Conservation (phyloP, 1,284 basidiomycete species). For the Sphaerobolus stellatus region DNA sequence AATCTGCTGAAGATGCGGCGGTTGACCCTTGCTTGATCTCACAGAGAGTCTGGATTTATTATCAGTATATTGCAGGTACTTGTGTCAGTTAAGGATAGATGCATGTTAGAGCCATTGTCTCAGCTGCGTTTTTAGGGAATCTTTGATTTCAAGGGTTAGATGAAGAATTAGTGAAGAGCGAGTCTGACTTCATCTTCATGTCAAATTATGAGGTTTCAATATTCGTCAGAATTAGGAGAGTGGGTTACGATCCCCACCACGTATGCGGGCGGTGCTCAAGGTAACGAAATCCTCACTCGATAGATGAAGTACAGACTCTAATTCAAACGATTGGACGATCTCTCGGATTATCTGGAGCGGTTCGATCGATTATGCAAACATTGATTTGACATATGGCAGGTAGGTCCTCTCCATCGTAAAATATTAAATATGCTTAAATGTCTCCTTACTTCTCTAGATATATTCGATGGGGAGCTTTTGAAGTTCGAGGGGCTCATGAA, state of each 20-base stretch:
- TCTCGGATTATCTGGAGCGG: constrained; percentile 81
- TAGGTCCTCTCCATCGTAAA: too few relatives aligned
- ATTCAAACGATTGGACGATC: constrained; percentile 47
- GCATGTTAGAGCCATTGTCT: too few relatives aligned
- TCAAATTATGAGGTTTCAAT: not conserved
- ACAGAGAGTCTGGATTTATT: constrained; percentile 73
- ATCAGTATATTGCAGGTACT: constrained; percentile 78
- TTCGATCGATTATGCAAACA: constrained; percentile 83
- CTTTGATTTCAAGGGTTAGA: constrained; percentile 88
- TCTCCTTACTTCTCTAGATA: too few relatives aligned
- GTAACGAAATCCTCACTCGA: constrained; percentile 41
- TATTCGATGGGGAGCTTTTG: too few relatives aligned
- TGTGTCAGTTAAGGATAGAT: too few relatives aligned
- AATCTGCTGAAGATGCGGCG: too few relatives aligned
- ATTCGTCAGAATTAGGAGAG: not conserved
- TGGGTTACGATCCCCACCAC: constrained; percentile 93
- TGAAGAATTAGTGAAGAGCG: constrained; percentile 82
- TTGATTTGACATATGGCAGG: constrained; percentile 97
- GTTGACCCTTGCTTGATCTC: too few relatives aligned
- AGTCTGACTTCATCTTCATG: not conserved
- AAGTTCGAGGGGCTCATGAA: too few relatives aligned
- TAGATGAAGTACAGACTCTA: constrained; percentile 15
- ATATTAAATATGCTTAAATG: too few relatives aligned
- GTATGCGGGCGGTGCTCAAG: constrained; percentile 95
- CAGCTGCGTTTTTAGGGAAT: not conserved